These are phyloP conservation scores for Cystobasidiaceae sp. DNA, from an alignment of 1,284 basidiomycete genomes.

Conservation along the genomic window DNA sequence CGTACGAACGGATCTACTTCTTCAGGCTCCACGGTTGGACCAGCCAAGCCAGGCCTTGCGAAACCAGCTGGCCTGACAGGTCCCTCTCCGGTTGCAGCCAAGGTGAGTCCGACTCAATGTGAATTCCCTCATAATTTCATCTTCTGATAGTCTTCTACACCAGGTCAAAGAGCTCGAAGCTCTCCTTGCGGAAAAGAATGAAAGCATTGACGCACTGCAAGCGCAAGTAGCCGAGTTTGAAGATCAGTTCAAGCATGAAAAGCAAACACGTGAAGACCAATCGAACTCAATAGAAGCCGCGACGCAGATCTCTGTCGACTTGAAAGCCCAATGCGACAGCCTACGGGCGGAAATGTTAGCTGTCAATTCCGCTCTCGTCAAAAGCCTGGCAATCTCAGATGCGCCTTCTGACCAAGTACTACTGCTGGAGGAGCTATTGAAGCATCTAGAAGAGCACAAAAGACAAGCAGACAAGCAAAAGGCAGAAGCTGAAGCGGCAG, in stretches of 20 bases:
- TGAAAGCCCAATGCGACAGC: too few relatives aligned
- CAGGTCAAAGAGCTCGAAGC: constrained; percentile 23
- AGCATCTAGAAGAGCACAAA: too few relatives aligned
- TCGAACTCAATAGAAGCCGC: not conserved
- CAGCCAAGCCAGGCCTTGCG: not conserved
- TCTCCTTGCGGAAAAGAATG: constrained; percentile 5
- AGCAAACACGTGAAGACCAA: not conserved
- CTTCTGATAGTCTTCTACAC: not conserved
- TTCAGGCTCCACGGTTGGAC: not conserved
- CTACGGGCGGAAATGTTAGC: too few relatives aligned
- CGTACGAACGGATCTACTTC: not conserved
- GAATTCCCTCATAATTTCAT: too few relatives aligned
- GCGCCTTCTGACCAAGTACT: too few relatives aligned
- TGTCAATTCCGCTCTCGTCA: too few relatives aligned
- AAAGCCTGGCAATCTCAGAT: too few relatives aligned
- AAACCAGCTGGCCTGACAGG: not conserved
- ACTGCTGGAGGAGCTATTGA: too few relatives aligned
- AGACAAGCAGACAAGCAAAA: not conserved
- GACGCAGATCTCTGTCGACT: too few relatives aligned
- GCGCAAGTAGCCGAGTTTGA: not conserved
- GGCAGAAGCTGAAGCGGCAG: not conserved
- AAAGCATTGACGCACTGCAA: not conserved
- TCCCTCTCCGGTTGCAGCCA: not conserved
- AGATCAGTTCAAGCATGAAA: not conserved
- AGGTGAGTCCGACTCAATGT: too few relatives aligned